Percentiles rank a stretch among this genome's conserved stretches.
phyloP scores from a whole-genome alignment of 345 rosid genomes.

The Populus ilicifolia region DNA sequence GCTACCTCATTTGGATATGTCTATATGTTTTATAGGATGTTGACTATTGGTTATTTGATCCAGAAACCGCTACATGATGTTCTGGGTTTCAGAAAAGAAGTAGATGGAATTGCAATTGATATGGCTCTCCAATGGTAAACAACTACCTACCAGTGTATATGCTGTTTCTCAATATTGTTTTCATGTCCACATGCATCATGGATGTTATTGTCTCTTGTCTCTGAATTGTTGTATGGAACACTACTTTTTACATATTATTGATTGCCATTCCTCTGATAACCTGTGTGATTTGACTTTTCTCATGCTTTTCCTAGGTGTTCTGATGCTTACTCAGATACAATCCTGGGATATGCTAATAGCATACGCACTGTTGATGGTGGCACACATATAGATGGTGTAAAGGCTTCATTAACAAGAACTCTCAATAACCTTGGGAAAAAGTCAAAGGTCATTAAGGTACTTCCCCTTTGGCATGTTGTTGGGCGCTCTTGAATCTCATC shows the following conservation, averaged over 20 bases:
- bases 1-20: not conserved
- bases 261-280: not conserved
- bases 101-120: constrained; percentile 63
- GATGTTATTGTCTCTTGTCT: not conserved
- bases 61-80: constrained; percentile 88
- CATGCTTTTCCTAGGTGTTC: constrained; percentile 62
- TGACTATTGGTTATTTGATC: constrained; percentile 35
- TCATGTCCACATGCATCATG: not conserved
- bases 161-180: constrained; percentile 1
- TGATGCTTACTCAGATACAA: constrained; percentile 94
- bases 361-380: constrained; percentile 96
- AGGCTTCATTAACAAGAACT: constrained; percentile 85
- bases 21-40: constrained; percentile 6
- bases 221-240: not conserved
- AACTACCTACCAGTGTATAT: constrained; percentile 11
- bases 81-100: constrained; percentile 63
- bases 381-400: constrained; percentile 91
- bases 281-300: constrained; percentile 14
- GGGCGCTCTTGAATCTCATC: not conserved
- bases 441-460: constrained; percentile 79
- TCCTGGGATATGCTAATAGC: constrained; percentile 96
- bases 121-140: constrained; percentile 90
- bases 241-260: not conserved
- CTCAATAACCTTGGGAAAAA: constrained; percentile 83
- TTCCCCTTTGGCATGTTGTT: constrained; percentile 3